Conservation (phyloP, 1,284 basidiomycete genomes). For the Ceratobasidium sp. region DNA sequence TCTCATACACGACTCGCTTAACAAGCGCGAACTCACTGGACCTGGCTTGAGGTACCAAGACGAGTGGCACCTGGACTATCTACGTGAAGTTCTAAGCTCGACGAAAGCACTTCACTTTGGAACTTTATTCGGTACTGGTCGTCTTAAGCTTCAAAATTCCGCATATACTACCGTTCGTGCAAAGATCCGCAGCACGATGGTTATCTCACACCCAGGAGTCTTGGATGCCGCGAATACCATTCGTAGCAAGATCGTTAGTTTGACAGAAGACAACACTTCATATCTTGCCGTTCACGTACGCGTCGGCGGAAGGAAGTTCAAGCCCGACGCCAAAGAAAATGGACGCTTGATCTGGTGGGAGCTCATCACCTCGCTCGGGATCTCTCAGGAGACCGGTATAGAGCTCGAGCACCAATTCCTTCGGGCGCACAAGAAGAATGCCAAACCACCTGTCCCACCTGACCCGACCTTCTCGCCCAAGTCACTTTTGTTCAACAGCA, state of each 20-base stretch:
- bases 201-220: constrained; percentile 62
- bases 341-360: constrained; percentile 66
- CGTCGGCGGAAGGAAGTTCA: constrained; percentile 72
- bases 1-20: constrained; percentile 66
- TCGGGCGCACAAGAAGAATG: constrained; percentile 46
- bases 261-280: constrained; percentile 38
- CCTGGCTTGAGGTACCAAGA: constrained; percentile 56
- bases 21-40: constrained; percentile 51
- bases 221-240: constrained; percentile 58
- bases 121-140: constrained; percentile 73
- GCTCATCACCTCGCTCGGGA: constrained; percentile 56
- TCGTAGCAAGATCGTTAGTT: constrained; percentile 58
- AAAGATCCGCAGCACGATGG: constrained; percentile 64
- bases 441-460: constrained; percentile 46
- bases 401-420: constrained; percentile 59
- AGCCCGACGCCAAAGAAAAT: constrained; percentile 56
- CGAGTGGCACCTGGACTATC: constrained; percentile 51
- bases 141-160: constrained; percentile 62
- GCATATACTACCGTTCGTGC: constrained; percentile 58
- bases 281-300: constrained; percentile 75
- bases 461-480: constrained; percentile 46
- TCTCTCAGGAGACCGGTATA: constrained; percentile 56
- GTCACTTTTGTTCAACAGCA: constrained; percentile 46
- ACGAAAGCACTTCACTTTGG: constrained; percentile 69
- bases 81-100: constrained; percentile 32